A percentile compares a stretch with the other conserved stretches of the same genome.
These are phyloP conservation scores for Sclerotinia glacialis DNA, from an alignment of 2,329 filamentous ascomycete species.

Conservation along the genomic window DNA sequence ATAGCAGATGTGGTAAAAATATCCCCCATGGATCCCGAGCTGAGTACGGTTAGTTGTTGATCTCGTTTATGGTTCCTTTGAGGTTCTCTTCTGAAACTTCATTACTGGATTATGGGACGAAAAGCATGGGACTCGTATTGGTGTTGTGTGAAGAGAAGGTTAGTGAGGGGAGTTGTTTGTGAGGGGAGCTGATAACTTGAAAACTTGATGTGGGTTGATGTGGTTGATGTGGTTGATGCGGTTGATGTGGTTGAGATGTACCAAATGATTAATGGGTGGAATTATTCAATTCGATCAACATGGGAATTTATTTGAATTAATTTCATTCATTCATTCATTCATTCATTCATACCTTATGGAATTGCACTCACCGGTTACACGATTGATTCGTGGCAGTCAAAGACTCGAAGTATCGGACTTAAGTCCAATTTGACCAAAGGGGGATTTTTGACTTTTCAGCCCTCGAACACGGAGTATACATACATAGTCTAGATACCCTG, in stretches of 20 bases:
- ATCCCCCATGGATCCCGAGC: too few species aligned
- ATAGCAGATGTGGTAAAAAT: too few species aligned
- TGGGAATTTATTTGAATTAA: neutral
- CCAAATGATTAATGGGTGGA: neutral
- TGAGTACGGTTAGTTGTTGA: neutral
- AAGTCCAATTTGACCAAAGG: conserved; percentile 1
- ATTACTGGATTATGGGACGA: neutral
- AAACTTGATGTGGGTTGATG: neutral
- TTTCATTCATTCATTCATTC: too few species aligned
- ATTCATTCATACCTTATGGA: neutral
- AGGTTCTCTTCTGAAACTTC: neutral
- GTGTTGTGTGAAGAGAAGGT: neutral
- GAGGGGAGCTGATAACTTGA: neutral
- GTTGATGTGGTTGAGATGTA: too few species aligned
- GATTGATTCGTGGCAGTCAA: conserved; percentile 4
- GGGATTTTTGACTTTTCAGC: neutral
- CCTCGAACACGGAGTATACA: neutral
- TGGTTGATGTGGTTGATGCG: too few species aligned
- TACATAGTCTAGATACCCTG: too few species aligned
- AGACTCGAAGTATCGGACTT: neutral
- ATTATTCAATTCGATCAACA: neutral
- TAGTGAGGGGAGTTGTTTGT: neutral
- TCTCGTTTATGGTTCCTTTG: neutral
- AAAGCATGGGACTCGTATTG: neutral
- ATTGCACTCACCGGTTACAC: neutral